Conservation (phyloP, 768 basidiomycete species). For the Calocera cornea region DNA sequence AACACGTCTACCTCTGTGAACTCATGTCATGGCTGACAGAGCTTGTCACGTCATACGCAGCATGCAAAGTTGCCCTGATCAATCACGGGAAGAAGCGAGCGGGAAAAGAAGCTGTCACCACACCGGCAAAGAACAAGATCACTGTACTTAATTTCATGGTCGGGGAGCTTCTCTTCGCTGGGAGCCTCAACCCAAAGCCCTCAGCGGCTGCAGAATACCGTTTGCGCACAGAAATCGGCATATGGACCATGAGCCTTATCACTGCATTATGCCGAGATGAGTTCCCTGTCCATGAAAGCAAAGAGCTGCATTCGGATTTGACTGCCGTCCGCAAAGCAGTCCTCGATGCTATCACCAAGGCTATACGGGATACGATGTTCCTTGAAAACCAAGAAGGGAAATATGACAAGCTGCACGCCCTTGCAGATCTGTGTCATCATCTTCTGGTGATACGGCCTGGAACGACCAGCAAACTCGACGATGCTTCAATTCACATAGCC, state of each 20-base stretch:
- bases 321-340: constrained; percentile 86
- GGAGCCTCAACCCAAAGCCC: constrained; percentile 51
- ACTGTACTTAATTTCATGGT: constrained; percentile 69
- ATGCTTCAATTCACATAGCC: constrained; percentile 79
- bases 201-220: constrained; percentile 41
- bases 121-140: constrained; percentile 48
- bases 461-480: constrained; percentile 36
- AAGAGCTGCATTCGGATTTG: constrained; percentile 65
- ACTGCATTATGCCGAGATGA: constrained; percentile 90
- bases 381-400: constrained; percentile 44
- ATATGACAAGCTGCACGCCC: constrained; percentile 77
- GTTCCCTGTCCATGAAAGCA: constrained; percentile 46
- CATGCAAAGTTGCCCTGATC: constrained; percentile 79
- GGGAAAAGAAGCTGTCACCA: constrained; percentile 34
- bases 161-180: constrained; percentile 66
- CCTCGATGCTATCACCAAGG: constrained; percentile 72
- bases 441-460: constrained; percentile 43
- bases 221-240: constrained; percentile 17
- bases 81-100: constrained; percentile 51
- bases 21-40: constrained; percentile 47
- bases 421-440: constrained; percentile 77
- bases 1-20: constrained; percentile 17
- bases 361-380: constrained; percentile 67
- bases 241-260: constrained; percentile 50
- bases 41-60: constrained; percentile 80